These are phyloP conservation scores for Backusella sp. DNA, from an alignment of 192 early-diverging fungal species.

Conservation along the genomic window DNA sequence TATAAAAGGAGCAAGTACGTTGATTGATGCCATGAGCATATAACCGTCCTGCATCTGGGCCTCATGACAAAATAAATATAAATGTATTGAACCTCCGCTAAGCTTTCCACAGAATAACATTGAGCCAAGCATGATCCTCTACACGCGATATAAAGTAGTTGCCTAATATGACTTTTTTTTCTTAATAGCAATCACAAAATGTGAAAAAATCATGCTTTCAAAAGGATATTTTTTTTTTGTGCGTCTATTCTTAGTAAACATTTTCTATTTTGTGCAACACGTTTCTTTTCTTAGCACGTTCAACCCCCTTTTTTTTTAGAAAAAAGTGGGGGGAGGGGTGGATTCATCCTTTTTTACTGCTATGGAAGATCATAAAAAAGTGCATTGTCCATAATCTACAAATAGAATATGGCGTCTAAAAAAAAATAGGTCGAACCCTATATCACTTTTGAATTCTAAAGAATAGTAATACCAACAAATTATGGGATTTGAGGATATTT, in stretches of 20 bases:
- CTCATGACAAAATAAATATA: background rate
- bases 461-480: background rate
- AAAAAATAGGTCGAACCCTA: background rate
- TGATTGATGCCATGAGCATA: constrained; percentile 6
- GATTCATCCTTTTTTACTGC: background rate
- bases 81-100: background rate
- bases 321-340: background rate
- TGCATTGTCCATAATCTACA: background rate
- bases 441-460: background rate
- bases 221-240: background rate
- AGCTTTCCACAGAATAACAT: background rate
- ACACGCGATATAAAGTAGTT: background rate
- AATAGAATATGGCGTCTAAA: background rate
- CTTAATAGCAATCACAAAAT: background rate
- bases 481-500: background rate
- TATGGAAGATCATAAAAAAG: background rate
- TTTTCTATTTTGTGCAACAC: constrained; percentile 2
- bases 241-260: background rate
- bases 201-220: background rate
- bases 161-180: background rate
- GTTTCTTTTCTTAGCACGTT: constrained; percentile 3
- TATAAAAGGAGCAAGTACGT: background rate
- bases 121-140: background rate
- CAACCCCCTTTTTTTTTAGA: background rate
- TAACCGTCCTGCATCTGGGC: background rate